Conservation (phyloP, 2,329 filamentous ascomycete genomes). For the Mollisiaceae sp. region DNA sequence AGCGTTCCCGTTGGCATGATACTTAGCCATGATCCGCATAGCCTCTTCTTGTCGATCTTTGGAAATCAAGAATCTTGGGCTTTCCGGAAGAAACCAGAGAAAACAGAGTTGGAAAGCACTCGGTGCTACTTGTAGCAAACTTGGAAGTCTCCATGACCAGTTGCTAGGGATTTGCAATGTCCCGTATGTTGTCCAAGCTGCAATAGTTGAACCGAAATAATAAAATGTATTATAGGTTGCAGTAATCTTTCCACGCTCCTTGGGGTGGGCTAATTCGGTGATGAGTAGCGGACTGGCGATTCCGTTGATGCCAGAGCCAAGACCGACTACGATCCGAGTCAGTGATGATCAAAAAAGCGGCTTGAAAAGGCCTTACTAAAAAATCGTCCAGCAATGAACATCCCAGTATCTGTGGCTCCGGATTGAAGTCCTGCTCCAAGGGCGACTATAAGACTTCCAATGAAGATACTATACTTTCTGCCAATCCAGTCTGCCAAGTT, state of each 20-base stretch:
- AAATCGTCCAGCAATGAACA: constrained; percentile 13
- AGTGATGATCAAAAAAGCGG: neutral
- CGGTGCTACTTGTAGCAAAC: constrained; percentile 47
- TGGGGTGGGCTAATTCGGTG: constrained; percentile 13
- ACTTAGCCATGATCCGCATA: constrained; percentile 55
- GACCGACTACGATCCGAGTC: constrained; percentile 1
- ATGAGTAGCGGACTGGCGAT: constrained; percentile 9
- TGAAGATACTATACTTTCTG: constrained; percentile 8
- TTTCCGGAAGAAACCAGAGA: constrained; percentile 18
- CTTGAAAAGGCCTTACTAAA: constrained; percentile 8
- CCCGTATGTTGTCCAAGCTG: constrained; percentile 50
- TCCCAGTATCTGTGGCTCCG: neutral
- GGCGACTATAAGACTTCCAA: neutral
- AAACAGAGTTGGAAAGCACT: constrained; percentile 47
- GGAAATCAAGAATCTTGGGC: constrained; percentile 50
- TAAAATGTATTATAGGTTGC: constrained; percentile 43
- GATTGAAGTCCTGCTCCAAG: constrained; percentile 13
- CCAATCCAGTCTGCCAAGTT: constrained; percentile 6
- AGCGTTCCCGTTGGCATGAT: constrained; percentile 54
- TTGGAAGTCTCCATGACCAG: constrained; percentile 39
- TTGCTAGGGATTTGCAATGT: constrained; percentile 32
- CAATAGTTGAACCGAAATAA: constrained; percentile 47
- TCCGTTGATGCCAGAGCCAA: neutral
- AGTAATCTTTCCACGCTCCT: constrained; percentile 41
- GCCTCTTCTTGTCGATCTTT: constrained; percentile 58